Base-by-base conservation (phyloP, 2,329 filamentous ascomycete species). In the Talaromyces sp. region DNA sequence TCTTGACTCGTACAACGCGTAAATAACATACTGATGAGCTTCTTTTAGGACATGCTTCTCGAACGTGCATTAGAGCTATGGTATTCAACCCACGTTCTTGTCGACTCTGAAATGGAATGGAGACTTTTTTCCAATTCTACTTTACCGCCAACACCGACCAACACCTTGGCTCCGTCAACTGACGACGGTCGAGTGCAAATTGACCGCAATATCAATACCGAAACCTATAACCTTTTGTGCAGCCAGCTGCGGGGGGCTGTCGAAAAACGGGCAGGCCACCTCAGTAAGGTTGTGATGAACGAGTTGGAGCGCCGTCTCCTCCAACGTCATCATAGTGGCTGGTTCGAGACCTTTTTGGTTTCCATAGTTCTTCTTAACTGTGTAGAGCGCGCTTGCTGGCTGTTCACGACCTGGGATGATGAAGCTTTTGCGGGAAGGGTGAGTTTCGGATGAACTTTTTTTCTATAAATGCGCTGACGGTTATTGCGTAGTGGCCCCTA, bases 261-360 rank as follows among this genome's bases (percentile, higher is more conserved):
- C 19, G 84, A 87, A 67, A 82, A 82, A 65, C 80, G 82, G 30
- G 82, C 83, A 39, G 76, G 78, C 15, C 75, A 76, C 58, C 73
- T 85, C 6, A 80, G 80, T 65, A 84, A 83, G 59, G 74, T 74
- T 10, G 79, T 85, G 36, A 82, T 86, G 78, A 84, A 84, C 63
- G 84, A 86, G 62, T 77, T 87, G 1, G 85, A 87, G 68, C 80
- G 83, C 19, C 80, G 84, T n/a, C 73, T 87, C 4, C 76, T 86
- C 8, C 83, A 85, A 65, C 81, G 83, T 13, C 81, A 84, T 67
- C 81, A 84, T 69, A 80, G 79, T 25, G 82, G 81, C 57, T 79
- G 79, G 53, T 85, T 87, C 60, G 81, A 84, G 63, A 86, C 84
- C 0, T 86, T 85, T 67, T 72, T 87, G n/a, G 80, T 82, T 5